phyloP scores from a whole-genome alignment of 1,139 yeast species.

The Protomyces gravidus region DNA sequence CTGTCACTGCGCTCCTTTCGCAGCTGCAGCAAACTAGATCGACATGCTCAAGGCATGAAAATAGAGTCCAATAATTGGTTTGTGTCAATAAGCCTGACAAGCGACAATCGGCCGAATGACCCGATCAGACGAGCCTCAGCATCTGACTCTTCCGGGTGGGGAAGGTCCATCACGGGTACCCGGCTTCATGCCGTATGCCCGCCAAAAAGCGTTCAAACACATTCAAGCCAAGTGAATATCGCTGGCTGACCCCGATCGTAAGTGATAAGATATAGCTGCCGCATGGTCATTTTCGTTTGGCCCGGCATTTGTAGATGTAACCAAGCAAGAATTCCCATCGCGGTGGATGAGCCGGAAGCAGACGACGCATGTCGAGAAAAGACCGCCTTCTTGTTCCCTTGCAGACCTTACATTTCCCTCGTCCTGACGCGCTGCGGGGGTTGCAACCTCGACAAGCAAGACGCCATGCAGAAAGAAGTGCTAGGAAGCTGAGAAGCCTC shows the following conservation, averaged over 20 bases:
- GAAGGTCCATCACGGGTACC: slow-evolving; percentile 1
- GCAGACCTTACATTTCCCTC: neutral
- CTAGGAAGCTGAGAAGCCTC: neutral
- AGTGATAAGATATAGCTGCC: neutral
- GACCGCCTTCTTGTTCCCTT: neutral
- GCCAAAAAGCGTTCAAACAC: neutral
- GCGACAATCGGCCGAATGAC: neutral
- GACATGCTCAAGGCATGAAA: too few relatives aligned
- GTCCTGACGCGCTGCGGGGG: neutral
- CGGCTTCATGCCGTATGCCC: neutral
- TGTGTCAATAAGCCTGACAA: neutral
- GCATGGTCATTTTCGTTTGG: slow-evolving; percentile 1
- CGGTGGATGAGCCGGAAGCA: neutral
- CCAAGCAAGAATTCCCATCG: neutral
- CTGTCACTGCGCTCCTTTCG: slow-evolving; percentile 2
- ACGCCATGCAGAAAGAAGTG: neutral
- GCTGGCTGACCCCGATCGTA: neutral
- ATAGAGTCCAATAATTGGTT: neutral
- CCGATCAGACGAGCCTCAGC: slow-evolving; percentile 1
- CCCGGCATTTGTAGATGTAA: neutral
- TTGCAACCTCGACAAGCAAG: neutral
- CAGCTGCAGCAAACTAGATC: neutral
- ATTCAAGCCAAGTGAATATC: neutral
- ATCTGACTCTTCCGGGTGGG: slow-evolving; percentile 1
- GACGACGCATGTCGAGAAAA: slow-evolving; percentile 3